Evolutionary conservation across 1,284 basidiomycete species (phyloP), one percentile per base, ranked within the genome.

Genomic region (Bjerkandera adusta): DNA sequence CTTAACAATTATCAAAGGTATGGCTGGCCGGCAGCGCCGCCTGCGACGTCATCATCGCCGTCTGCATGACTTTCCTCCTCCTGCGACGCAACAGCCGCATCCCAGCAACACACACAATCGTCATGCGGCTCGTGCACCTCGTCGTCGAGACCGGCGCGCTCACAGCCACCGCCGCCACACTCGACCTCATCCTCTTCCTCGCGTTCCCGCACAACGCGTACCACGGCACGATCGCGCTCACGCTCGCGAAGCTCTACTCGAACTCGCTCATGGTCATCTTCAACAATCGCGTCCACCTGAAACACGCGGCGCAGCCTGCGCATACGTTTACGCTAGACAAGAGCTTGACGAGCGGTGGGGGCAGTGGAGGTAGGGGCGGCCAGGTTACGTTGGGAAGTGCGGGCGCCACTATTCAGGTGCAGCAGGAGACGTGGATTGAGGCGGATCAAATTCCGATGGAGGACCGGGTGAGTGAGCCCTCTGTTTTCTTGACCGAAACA

Each of bases 231-330:
- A 58, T 62, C 22, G 57, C 58, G 6, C 53, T 65, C 13, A 52
- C 61, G 4, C 56, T 66, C n/a, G 57, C 61, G 24, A 68, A 68
- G 51, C 51, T 68, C n/a, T 68, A 68, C 47, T 57, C 61, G 10
- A 68, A 69, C 50, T 65, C 60, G 42, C 52, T 68, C 3, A 43
- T 69, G 5, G 41, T 43, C 21, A 18, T 43, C 20, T 38, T 56
- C 43, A 56, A 56, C 41, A 47, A 47, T 8, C 51, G 54, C 12
- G 39, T 56, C 2, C 37, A 39, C 22, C 51, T 56, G 4, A 52
- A 55, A 35, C 16, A 24, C 26, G 12, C n/a, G n/a, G n/a, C n/a
- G n/a, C n/a, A n/a, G n/a, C n/a, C n/a, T n/a, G n/a, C n/a, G n/a
- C n/a, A n/a, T n/a, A n/a, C n/a, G n/a, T n/a, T n/a, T n/a, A n/a